Evolutionary conservation across 768 basidiomycete genomes (phyloP), one percentile per base, ranked within the genome.

Genomic region (Asterophora lycoperdoides): DNA sequence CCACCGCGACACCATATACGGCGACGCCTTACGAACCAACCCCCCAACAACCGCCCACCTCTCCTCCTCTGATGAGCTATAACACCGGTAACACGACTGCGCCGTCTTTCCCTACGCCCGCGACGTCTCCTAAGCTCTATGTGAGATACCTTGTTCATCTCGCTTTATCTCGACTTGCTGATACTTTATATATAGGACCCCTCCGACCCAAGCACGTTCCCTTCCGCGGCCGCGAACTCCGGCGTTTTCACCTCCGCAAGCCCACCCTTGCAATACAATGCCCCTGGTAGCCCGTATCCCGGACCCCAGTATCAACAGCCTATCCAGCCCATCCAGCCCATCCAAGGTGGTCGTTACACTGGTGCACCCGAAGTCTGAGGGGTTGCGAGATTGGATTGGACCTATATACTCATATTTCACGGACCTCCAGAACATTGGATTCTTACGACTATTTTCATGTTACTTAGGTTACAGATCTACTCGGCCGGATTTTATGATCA

Each of bases 141-240:
- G 75, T 76, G 56, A 62, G 72, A 56, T 14, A 15, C 3, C 10
- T 15, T n/a, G n/a, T n/a, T n/a, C 20, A 17, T 26, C 15, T 20
- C n/a, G 32, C 34, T n/a, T 23, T 20, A 40, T 28, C 15, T 37
- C 40, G 11, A 44, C 28, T 47, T 30, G 46, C 38, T 30, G 32
- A 48, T 29, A 42, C 41, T 44, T 46, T 38, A 17, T 32, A 19
- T 53, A 35, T 39, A 73, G 68, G 59, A 71, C 44, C 67, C 68
- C 35, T 67, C 69, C 34, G 72, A 75, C 54, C 74, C 74, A 8
- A 65, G 64, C 28, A 75, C 74, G 11, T 75, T 63, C 58, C 72
- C 73, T 41, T 49, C 65, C 20, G 53, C 62, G 14, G 34, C 52
- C 26, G 19, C 43, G 23, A 29, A 33, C 37, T 39, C 54, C 17